phyloP scores from a whole-genome alignment of 768 basidiomycete species.

The Rhodocollybia butyracea region DNA sequence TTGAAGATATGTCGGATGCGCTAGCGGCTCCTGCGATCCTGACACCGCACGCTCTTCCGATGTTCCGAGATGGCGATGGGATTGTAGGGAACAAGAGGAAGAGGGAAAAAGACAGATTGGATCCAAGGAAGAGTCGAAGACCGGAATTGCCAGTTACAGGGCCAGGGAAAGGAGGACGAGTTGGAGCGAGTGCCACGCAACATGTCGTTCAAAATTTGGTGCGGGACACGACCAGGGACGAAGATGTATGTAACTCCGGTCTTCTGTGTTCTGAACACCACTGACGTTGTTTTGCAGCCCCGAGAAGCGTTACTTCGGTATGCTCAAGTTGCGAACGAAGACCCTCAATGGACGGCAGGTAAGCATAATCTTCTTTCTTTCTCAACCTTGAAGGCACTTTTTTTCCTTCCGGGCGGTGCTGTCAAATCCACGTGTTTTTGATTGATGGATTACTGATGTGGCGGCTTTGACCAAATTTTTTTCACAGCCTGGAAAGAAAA shows the following conservation, averaged over 20 bases:
- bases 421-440: conserved; percentile 15
- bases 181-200: conserved; percentile 96
- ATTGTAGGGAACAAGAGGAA: conserved; percentile 82
- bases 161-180: conserved; percentile 89
- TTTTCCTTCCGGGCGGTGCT: not conserved
- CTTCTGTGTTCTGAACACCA: conserved; percentile 12
- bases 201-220: conserved; percentile 96
- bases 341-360: conserved; percentile 87
- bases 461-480: conserved; percentile 51
- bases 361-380: conserved; percentile 26
- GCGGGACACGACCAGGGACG: conserved; percentile 83
- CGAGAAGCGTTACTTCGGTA: conserved; percentile 96
- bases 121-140: conserved; percentile 87
- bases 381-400: not conserved
- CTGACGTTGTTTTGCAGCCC: conserved; percentile 55
- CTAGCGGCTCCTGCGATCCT: conserved; percentile 83
- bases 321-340: conserved; percentile 69
- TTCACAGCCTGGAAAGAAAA: conserved; percentile 76
- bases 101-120: conserved; percentile 82
- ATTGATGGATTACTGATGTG: conserved; percentile 59
- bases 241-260: conserved; percentile 75
- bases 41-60: conserved; percentile 88
- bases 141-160: conserved; percentile 93
- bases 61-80: conserved; percentile 82
- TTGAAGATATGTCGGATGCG: conserved; percentile 88